Conservation (phyloP, 768 basidiomycete genomes). For the Termitomyces sp. region DNA sequence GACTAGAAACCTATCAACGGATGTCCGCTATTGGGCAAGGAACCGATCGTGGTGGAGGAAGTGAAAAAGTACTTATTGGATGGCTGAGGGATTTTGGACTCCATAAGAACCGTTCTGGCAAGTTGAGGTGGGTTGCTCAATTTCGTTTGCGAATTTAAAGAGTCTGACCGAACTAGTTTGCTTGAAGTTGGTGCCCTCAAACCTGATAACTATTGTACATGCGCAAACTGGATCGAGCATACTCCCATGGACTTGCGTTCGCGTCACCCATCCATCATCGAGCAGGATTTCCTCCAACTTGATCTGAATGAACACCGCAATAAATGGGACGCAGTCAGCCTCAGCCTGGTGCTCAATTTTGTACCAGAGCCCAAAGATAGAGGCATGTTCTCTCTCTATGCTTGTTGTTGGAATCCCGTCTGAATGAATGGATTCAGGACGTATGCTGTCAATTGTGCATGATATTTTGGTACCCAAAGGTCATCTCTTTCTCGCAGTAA, state of each 20-base stretch:
- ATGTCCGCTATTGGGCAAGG: slow-evolving; percentile 84
- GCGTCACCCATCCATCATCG: slow-evolving; percentile 73
- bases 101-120: slow-evolving; percentile 20
- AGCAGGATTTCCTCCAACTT: slow-evolving; percentile 82
- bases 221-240: slow-evolving; percentile 66
- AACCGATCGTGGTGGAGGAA: slow-evolving; percentile 82
- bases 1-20: slow-evolving; percentile 74
- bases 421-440: slow-evolving; percentile 39
- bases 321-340: slow-evolving; percentile 77
- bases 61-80: slow-evolving; percentile 70
- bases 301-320: slow-evolving; percentile 43
- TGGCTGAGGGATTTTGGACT: slow-evolving; percentile 66
- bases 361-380: slow-evolving; percentile 71
- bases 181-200: slow-evolving; percentile 88
- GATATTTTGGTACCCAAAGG: slow-evolving; percentile 52
- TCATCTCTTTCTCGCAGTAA: slow-evolving; percentile 67
- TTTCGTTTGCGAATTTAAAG: background rate
- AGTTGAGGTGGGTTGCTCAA: slow-evolving; percentile 28
- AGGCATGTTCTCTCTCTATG: slow-evolving; percentile 47
- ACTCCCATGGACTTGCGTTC: slow-evolving; percentile 83
- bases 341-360: slow-evolving; percentile 90
- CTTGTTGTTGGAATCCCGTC: background rate
- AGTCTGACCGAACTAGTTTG: slow-evolving; percentile 42
- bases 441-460: slow-evolving; percentile 65
- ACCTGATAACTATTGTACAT: slow-evolving; percentile 74